These are phyloP conservation scores for Botrytis aclada DNA, from an alignment of 2,329 filamentous ascomycete species.

Conservation along the genomic window DNA sequence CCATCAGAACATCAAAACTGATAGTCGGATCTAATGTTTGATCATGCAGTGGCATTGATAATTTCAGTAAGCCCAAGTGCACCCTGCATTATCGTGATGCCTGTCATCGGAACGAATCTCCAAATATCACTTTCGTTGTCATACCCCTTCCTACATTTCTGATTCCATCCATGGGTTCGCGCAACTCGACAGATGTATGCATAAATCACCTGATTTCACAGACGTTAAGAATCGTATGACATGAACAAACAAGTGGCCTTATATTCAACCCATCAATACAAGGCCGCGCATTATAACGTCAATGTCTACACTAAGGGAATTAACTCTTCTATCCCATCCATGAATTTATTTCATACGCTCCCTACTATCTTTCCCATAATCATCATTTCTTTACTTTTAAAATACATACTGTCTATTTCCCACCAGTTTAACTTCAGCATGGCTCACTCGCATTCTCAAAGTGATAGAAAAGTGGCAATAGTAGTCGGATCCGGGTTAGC, in stretches of 20 bases:
- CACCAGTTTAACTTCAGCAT: not conserved
- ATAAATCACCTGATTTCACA: not conserved
- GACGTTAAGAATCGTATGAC: not conserved
- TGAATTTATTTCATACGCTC: not conserved
- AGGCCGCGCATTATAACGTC: not conserved
- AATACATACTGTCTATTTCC: not conserved
- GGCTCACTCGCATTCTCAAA: not conserved
- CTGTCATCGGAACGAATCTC: not conserved
- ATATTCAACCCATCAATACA: not conserved
- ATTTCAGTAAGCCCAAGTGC: not conserved
- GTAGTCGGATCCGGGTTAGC: constrained; percentile 65
- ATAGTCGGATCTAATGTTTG: not conserved
- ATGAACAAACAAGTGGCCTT: not conserved
- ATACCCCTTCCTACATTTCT: not conserved
- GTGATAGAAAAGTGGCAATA: constrained; percentile 43
- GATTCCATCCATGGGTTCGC: not conserved
- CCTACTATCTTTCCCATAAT: not conserved
- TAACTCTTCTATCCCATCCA: not conserved
- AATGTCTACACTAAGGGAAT: not conserved
- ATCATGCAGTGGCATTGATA: not conserved
- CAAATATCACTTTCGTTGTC: not conserved
- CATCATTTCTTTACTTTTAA: not conserved
- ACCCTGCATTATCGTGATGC: not conserved
- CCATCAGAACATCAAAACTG: not conserved
- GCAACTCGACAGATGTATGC: not conserved